Evolutionary conservation across 768 basidiomycete genomes (phyloP).

Genomic region (Mycena alexandri): DNA sequence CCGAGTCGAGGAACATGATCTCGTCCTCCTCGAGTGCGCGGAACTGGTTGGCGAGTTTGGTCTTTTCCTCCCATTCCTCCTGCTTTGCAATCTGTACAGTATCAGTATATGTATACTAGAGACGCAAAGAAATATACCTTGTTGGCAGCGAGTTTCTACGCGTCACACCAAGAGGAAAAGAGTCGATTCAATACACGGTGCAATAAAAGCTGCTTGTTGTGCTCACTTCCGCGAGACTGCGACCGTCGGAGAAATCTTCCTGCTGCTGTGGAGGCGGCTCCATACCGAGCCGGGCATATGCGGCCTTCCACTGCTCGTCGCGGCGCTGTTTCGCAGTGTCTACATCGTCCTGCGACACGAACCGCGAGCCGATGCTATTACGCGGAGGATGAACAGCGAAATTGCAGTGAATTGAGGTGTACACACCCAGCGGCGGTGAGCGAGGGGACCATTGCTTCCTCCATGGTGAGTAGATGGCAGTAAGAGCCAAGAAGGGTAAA

Average conservation of each 20-base stretch:
- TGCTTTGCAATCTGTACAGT: conserved; percentile 81
- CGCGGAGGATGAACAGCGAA: no score
- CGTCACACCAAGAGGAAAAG: conserved; percentile 57
- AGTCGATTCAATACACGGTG: conserved; percentile 60
- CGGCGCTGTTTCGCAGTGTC: conserved; percentile 74
- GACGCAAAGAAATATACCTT: conserved; percentile 63
- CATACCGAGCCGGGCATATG: conserved; percentile 89
- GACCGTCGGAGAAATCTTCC: conserved; percentile 85
- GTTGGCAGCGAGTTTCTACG: conserved; percentile 91
- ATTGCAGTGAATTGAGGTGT: no score
- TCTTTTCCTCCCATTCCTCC: conserved; percentile 94
- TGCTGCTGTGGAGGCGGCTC: conserved; percentile 83
- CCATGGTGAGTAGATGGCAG: conserved; percentile 54
- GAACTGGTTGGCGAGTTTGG: conserved; percentile 91
- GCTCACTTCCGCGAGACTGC: conserved; percentile 90
- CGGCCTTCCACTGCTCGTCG: conserved; percentile 92
- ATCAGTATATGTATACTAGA: conserved; percentile 27
- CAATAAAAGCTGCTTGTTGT: conserved; percentile 20
- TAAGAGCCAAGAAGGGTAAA: conserved; percentile 1
- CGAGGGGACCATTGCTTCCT: conserved; percentile 73
- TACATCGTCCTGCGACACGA: conserved; percentile 84
- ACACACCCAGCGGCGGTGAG: conserved; percentile 65
- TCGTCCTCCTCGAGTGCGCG: conserved; percentile 92
- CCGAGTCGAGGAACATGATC: conserved; percentile 88
- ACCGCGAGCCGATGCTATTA: conserved; percentile 79